Base-by-base conservation (phyloP, 208 protist species). In the Phytomonas francai region DNA sequence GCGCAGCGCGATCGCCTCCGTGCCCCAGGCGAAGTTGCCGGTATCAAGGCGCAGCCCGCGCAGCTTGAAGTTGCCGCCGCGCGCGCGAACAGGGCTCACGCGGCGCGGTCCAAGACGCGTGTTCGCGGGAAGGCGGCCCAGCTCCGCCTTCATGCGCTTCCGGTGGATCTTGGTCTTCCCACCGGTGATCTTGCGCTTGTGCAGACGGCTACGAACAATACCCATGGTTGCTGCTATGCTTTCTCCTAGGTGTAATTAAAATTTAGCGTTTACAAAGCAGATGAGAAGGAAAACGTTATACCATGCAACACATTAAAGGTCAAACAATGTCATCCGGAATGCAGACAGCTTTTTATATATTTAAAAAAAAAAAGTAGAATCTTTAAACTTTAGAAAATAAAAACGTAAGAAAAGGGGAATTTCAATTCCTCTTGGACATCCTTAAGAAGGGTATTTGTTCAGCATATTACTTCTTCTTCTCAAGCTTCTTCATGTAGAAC, bases 401-500 rank as follows among this genome's bases (percentile, higher is more conserved):
- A n/a, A n/a, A n/a, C n/a, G n/a, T n/a, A n/a, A n/a, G n/a, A n/a
- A n/a, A n/a, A n/a, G n/a, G n/a, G n/a, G n/a, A n/a, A n/a, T n/a
- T n/a, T n/a, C n/a, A n/a, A n/a, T n/a, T n/a, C n/a, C n/a, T n/a
- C n/a, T n/a, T n/a, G n/a, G n/a, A n/a, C n/a, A n/a, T n/a, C n/a
- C n/a, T 25, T 57, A 57, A 25, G n/a, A 57, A 57, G 49, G n/a
- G n/a, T 57, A 57, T 57, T 57, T 57, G 49, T 27, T 57, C 25
- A 57, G n/a, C 25, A 27, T 57, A 57, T 57, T 57, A 57, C 25
- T 57, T 57, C 92, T 99, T 99, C 88, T 98, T 97, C 69, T 95
- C 82, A 65, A 99, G 86, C 85, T 98, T 99, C 85, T 96, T 97
- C 70, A 94, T 65, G 95, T 99, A 99, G 98, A 99, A 99, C 71